Evolutionary conservation across 208 protist species (phyloP).

Genomic region (Leishmania gerbilli): DNA sequence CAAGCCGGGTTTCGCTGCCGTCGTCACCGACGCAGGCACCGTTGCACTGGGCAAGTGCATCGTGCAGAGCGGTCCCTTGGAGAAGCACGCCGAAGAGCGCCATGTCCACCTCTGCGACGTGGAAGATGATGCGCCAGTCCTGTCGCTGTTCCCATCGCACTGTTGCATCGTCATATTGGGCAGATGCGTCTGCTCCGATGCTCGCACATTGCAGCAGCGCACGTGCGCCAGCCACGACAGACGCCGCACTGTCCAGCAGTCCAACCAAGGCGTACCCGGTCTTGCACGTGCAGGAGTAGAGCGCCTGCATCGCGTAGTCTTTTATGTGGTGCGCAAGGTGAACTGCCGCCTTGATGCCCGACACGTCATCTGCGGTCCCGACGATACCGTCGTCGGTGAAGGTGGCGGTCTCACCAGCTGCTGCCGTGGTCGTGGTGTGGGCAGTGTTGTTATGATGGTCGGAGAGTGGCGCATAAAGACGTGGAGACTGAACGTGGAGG

Average conservation of each 20-base stretch:
- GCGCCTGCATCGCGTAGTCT: slow-evolving; percentile 51
- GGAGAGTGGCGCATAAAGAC: not conserved
- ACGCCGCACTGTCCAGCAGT: slow-evolving; percentile 22
- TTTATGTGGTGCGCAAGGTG: slow-evolving; percentile 26
- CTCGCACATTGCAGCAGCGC: slow-evolving; percentile 1
- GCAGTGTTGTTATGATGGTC: not conserved
- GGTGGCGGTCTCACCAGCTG: not conserved
- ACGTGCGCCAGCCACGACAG: slow-evolving; percentile 10
- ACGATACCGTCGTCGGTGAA: slow-evolving; percentile 1
- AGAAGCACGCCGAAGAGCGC: slow-evolving; percentile 15
- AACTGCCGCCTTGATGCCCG: slow-evolving; percentile 1
- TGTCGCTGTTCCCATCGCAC: slow-evolving; percentile 3
- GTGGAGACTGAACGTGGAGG: not conserved
- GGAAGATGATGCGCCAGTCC: slow-evolving; percentile 24
- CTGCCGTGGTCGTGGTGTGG: not conserved
- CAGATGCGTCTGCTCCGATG: not conserved
- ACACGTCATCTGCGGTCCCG: not conserved
- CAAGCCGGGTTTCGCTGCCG: not conserved
- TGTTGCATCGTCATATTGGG: not conserved
- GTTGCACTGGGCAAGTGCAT: slow-evolving; percentile 4
- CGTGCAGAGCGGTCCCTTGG: not conserved
- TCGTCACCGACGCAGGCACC: not conserved
- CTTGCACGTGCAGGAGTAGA: slow-evolving; percentile 10
- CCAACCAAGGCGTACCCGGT: slow-evolving; percentile 22
- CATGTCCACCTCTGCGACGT: slow-evolving; percentile 14